Percentiles rank a stretch among this genome's conserved stretches.
These are phyloP conservation scores for Coelastrella sp. DNA, from an alignment of 139 green algal species.

Conservation along the genomic window DNA sequence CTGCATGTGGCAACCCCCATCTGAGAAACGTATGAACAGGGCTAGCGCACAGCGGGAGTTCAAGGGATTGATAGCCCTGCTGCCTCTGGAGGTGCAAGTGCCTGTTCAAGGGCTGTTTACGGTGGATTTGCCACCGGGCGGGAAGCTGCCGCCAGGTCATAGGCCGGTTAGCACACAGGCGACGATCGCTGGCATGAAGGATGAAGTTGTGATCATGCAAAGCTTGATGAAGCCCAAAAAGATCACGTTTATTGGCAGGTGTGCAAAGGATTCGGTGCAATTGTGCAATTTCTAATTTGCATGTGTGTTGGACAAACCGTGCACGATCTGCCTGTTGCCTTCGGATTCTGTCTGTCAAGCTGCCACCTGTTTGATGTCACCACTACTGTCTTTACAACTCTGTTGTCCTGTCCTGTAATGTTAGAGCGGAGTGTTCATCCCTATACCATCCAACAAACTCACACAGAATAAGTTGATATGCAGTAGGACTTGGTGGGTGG, in stretches of 20 bases:
- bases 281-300: no score
- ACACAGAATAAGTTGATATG: no score
- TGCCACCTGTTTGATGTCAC: no score
- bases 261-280: background rate
- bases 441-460: no score
- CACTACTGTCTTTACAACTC: no score
- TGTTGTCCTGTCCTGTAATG: no score
- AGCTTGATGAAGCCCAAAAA: slow-evolving; percentile 95
- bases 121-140: slow-evolving; percentile 15
- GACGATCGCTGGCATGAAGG: slow-evolving; percentile 82
- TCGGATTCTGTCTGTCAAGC: no score
- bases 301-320: no score
- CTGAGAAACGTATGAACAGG: background rate
- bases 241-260: slow-evolving; percentile 70
- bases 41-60: slow-evolving; percentile 66
- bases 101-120: slow-evolving; percentile 45
- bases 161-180: slow-evolving; percentile 48
- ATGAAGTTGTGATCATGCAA: slow-evolving; percentile 82
- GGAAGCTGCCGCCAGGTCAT: slow-evolving; percentile 16
- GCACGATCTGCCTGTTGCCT: no score
- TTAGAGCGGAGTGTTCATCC: no score
- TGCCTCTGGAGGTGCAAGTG: slow-evolving; percentile 78
- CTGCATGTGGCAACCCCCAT: slow-evolving; percentile 64
- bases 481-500: background rate
- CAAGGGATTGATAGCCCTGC: slow-evolving; percentile 60